phyloP scores from a whole-genome alignment of 768 basidiomycete genomes.

The Cystoderma amianthinum region DNA sequence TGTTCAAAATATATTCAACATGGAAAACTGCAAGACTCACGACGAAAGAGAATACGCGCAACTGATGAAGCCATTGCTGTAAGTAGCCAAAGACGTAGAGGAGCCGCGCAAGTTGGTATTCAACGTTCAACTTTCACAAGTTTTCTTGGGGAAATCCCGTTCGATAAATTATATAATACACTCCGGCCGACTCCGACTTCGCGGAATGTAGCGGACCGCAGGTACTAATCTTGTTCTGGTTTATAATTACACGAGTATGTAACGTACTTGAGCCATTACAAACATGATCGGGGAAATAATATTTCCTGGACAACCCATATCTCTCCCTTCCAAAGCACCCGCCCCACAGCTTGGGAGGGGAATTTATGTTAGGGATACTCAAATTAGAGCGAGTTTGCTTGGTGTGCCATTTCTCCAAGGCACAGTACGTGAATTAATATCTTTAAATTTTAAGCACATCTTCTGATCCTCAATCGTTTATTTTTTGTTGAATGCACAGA shows the following conservation, averaged over 20 bases:
- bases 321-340: slow-evolving; percentile 42
- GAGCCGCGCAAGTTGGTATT: slow-evolving; percentile 6
- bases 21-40: slow-evolving; percentile 29
- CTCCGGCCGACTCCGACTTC: no score
- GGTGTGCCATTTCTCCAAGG: slow-evolving; percentile 57
- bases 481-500: slow-evolving; percentile 30
- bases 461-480: slow-evolving; percentile 13
- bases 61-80: slow-evolving; percentile 53
- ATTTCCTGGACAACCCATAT: slow-evolving; percentile 77
- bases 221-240: no score
- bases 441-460: slow-evolving; percentile 10
- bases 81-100: slow-evolving; percentile 11
- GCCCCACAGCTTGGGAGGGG: slow-evolving; percentile 57
- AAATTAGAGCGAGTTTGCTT: slow-evolving; percentile 63
- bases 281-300: slow-evolving; percentile 23
- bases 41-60: slow-evolving; percentile 60
- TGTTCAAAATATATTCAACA: no score
- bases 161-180: no score
- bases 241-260: no score
- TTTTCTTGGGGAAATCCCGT: slow-evolving; percentile 1
- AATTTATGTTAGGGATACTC: slow-evolving; percentile 56
- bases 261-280: no score
- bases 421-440: slow-evolving; percentile 45
- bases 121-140: not conserved
- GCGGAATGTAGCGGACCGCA: no score